Evolutionary conservation across 2,329 filamentous ascomycete species (phyloP), one percentile per base, ranked within the genome.

Genomic region (Pleoardoris graminearum): DNA sequence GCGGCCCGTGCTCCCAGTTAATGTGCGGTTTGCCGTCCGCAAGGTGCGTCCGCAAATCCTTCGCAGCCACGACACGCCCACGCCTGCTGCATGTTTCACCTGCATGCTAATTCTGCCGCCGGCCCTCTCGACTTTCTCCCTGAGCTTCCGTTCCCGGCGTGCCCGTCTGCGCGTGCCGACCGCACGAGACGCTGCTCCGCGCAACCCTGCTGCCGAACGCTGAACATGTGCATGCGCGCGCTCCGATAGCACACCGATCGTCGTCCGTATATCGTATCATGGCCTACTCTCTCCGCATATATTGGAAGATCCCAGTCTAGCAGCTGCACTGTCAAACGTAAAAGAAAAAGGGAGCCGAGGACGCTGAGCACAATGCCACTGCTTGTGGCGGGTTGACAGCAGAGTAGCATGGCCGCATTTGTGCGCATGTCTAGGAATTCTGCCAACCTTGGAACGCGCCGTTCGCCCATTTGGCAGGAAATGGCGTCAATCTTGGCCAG

Each of bases 31-130:
- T 49, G 38, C 33, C 48, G 19, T 44, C 21, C 19, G 5, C 37
- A 29, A 36, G 53, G 52, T 61, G 63, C 59, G 58, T 53, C 21
- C 55, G 39, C 53, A 55, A 58, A 60, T 63, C 56, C 60, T 62
- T 58, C 58, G 48, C 57, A 55, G 58, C 60, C 56, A 59, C 57
- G 55, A 55, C 48, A 49, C 52, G 54, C 45, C 51, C 19, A 30
- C 44, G 53, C 53, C n/a, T 47, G 54, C 51, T 48, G 48, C 38
- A 42, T 36, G 38, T 42, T 37, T 30, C 29, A 22, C 38, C 30
- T 53, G 21, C 37, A 25, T 27, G 14, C 25, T 44, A 11, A 36
- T 30, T 17, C 35, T 29, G 17, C 30, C 36, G 44, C 23, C 21
- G n/a, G n/a, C 25, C 29, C 12, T 7, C 19, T 25, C 32, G 14